phyloP scores from a whole-genome alignment of 140 eudicot genomes.

The Bidens hawaiensis region DNA sequence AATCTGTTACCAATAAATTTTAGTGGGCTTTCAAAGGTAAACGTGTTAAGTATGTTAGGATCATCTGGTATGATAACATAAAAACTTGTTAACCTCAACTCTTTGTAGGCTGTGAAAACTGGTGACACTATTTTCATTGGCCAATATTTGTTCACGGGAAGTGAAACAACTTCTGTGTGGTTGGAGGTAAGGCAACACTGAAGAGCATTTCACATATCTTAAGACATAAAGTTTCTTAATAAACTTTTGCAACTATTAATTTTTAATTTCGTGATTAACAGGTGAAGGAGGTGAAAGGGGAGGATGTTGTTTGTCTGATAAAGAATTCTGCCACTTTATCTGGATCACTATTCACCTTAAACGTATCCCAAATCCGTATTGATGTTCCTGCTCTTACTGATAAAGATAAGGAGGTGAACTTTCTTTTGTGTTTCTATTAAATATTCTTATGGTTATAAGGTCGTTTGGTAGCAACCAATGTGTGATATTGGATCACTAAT shows the following conservation, averaged over 20 bases:
- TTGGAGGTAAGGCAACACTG: constrained; percentile 52
- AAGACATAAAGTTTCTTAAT: not conserved
- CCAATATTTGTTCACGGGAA: constrained; percentile 80
- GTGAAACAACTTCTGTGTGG: constrained; percentile 93
- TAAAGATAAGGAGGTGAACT: constrained; percentile 64
- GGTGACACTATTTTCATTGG: constrained; percentile 92
- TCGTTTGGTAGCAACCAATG: not conserved
- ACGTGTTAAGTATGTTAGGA: not conserved
- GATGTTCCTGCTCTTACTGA: constrained; percentile 41
- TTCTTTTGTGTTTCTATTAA: not conserved
- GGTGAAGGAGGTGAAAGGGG: constrained; percentile 66
- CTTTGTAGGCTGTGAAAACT: constrained; percentile 65
- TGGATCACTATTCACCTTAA: constrained; percentile 70
- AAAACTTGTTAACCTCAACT: not conserved
- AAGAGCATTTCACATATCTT: not conserved
- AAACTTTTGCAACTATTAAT: not conserved
- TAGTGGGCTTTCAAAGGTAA: constrained; percentile 70
- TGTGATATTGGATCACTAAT: not conserved
- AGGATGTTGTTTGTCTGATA: constrained; percentile 71
- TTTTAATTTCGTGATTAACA: constrained; percentile 25
- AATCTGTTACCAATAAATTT: constrained; percentile 69
- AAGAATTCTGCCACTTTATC: constrained; percentile 74
- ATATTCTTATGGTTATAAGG: constrained; percentile 1
- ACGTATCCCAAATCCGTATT: constrained; percentile 70
- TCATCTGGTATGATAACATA: not conserved